Percentiles rank a stretch among this genome's conserved stretches.
Conservation (phyloP, 2,329 filamentous ascomycete genomes). For the Cordyceps cicadae region DNA sequence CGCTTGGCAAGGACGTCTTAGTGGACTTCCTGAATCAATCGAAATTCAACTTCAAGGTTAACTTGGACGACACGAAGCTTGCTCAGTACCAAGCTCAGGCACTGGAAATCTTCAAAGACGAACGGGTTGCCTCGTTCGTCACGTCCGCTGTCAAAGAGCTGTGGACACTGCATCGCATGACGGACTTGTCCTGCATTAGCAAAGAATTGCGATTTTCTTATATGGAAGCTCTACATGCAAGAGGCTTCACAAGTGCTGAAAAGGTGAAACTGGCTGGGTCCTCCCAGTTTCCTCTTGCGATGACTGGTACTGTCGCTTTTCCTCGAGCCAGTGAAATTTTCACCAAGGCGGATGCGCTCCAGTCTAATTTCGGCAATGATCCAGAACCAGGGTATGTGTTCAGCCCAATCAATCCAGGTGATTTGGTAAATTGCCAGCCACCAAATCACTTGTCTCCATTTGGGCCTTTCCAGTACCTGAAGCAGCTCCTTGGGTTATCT, state of each 20-base stretch:
- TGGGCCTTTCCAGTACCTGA: slow-evolving; percentile 4
- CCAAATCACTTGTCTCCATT: slow-evolving; percentile 6
- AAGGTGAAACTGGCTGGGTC: background rate
- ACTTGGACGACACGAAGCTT: background rate
- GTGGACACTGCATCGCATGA: slow-evolving; percentile 4
- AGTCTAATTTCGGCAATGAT: background rate
- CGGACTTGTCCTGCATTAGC: background rate
- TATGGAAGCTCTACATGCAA: slow-evolving; percentile 8
- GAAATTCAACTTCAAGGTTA: background rate
- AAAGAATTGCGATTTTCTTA: slow-evolving; percentile 6
- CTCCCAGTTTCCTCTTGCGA: background rate
- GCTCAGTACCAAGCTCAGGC: background rate
- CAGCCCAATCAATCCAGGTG: background rate
- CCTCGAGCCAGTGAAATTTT: background rate
- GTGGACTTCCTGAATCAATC: background rate
- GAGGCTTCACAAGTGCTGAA: slow-evolving; percentile 1
- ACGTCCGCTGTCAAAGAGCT: background rate
- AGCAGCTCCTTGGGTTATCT: background rate
- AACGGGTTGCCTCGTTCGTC: slow-evolving; percentile 1
- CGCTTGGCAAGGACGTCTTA: background rate
- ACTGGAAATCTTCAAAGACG: background rate
- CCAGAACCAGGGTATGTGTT: slow-evolving; percentile 1
- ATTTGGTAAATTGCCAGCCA: slow-evolving; percentile 2
- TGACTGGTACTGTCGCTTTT: slow-evolving; percentile 5
- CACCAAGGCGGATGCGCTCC: background rate